Evolutionary conservation across 306 rosid species (phyloP).

Genomic region (Lablab purpureus): DNA sequence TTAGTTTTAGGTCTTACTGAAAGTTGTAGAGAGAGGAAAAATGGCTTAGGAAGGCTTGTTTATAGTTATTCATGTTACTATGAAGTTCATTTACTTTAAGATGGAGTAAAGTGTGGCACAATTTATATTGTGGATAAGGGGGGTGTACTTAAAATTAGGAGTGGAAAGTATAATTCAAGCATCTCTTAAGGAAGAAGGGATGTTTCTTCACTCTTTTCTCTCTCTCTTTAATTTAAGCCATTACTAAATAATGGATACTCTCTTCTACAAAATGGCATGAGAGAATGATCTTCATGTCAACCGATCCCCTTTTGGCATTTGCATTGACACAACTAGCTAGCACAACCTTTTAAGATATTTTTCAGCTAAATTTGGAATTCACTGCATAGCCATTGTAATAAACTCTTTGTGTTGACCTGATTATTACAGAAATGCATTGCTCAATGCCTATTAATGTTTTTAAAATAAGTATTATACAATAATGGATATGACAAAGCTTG

Average conservation of each 20-base stretch:
- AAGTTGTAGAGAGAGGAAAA: slow-evolving; percentile 15
- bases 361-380: background rate
- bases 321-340: background rate
- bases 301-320: background rate
- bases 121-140: background rate
- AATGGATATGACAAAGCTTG: slow-evolving; percentile 17
- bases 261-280: background rate
- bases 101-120: background rate
- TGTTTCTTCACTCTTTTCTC: background rate
- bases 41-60: background rate
- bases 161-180: background rate
- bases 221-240: background rate
- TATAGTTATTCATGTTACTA: background rate
- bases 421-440: background rate
- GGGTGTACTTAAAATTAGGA: background rate
- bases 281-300: background rate
- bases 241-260: background rate
- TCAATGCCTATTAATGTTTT: background rate
- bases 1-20: background rate
- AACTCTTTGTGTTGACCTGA: background rate
- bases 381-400: background rate
- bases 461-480: background rate
- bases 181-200: background rate
- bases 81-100: background rate
- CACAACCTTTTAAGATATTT: background rate